Evolutionary conservation across 306 rosid species (phyloP).

Genomic region (Lathyrus oleraceus): DNA sequence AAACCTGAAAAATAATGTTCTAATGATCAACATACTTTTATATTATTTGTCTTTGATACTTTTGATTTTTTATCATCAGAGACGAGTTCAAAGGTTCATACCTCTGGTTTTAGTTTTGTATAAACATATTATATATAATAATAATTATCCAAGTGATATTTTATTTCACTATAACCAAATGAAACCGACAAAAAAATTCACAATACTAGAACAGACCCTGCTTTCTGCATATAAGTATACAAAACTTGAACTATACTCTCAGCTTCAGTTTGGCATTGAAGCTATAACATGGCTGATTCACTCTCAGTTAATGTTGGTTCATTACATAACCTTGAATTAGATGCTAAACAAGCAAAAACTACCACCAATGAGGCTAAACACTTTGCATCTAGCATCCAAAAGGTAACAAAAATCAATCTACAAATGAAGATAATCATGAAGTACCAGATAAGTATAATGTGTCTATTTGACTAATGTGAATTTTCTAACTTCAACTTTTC

Average conservation of each 20-base stretch:
- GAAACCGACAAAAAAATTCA: too few species aligned
- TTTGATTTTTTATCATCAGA: too few species aligned
- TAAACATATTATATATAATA: too few species aligned
- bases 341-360: constrained; percentile 12
- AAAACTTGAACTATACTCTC: background rate
- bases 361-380: constrained; percentile 19
- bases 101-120: too few species aligned
- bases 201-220: background rate
- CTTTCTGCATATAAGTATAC: background rate
- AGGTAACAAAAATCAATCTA: constrained; percentile 24
- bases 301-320: constrained; percentile 33
- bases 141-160: background rate
- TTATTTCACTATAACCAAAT: background rate
- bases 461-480: background rate
- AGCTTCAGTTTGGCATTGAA: constrained; percentile 8
- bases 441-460: constrained; percentile 7
- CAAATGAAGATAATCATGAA: constrained; percentile 26
- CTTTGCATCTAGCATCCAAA: constrained; percentile 36
- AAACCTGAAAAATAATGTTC: too few species aligned
- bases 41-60: too few species aligned
- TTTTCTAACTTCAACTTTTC: background rate
- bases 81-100: too few species aligned
- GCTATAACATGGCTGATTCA: constrained; percentile 43
- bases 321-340: constrained; percentile 32
- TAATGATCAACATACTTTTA: too few species aligned